These are phyloP conservation scores for Sarocladiaceae sp. DNA, from an alignment of 2,329 filamentous ascomycete genomes.

Conservation along the genomic window DNA sequence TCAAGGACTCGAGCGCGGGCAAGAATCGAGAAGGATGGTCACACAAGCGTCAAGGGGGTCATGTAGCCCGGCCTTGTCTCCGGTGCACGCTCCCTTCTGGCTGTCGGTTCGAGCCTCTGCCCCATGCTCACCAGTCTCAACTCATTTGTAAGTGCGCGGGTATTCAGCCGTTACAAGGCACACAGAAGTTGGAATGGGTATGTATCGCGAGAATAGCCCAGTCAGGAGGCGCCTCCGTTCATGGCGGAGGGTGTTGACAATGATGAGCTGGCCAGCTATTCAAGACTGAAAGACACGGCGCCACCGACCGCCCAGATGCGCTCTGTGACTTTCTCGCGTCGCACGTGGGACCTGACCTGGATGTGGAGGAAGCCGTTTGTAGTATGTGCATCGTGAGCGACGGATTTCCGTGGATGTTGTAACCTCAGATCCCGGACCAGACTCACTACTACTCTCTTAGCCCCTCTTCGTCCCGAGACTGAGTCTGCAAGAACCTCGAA, in stretches of 20 bases:
- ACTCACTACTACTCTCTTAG: background rate
- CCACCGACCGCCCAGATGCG: background rate
- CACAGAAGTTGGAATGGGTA: no score
- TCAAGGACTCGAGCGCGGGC: background rate
- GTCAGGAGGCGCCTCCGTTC: no score
- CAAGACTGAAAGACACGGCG: background rate
- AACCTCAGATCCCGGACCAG: background rate
- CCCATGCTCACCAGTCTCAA: background rate
- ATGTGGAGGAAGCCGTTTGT: background rate
- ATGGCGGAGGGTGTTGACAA: background rate
- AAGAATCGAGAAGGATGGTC: background rate
- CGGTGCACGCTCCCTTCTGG: background rate
- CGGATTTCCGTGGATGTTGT: constrained; percentile 5
- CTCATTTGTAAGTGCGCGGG: no score
- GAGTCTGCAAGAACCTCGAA: no score
- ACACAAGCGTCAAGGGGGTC: background rate
- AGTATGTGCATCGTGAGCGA: constrained; percentile 5
- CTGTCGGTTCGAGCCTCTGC: background rate
- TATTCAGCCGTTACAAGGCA: no score
- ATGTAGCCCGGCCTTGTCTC: background rate
- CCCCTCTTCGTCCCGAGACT: background rate
- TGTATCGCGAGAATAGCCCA: no score
- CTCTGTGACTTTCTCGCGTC: background rate
- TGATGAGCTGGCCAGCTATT: no score
- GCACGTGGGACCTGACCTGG: background rate